Base-by-base conservation (phyloP, 495 filamentous ascomycete genomes). In the Aspergillus diversus region DNA sequence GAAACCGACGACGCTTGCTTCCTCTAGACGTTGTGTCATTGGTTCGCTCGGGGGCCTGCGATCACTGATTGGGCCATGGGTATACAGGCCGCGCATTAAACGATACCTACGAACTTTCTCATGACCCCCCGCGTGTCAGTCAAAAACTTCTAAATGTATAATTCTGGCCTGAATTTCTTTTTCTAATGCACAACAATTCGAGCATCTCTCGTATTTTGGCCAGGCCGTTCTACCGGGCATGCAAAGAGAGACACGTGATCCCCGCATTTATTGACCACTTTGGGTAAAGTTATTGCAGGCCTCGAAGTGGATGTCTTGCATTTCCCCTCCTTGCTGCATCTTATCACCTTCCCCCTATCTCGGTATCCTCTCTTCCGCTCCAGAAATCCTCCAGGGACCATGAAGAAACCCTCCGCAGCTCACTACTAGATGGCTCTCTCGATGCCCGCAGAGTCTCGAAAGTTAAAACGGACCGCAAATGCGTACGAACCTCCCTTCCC, bases 381-480 rank as follows among this genome's bases (percentile, higher is more conserved):
- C 8, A 39, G 1, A 39, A 1, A 39, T 4, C 37, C 37, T 27
- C 37, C 37, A 39, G 37, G 3, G 0, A 13, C 37, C 37, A 39
- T 39, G 13, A 39, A 39, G 37, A 7, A 13, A 4, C 8, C 37
- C 3, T 39, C 37, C 37, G 8, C 8, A 39, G 7, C 37, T 13
- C 7, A 4, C 37, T 13, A 39, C 8, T 8, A 13, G 37, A 39
- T 39, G 37, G 37, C 37, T 13, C 37, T 13, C 37, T 13, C 37
- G 27, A 57, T 43, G 54, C 54, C 31, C 11, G 54, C 33, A 7
- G 62, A 56, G 46, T 33, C 63, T 46, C 57, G 63, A 1, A 68
- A 64, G 21, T 21, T 64, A 7, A 57, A 63, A 46, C 27, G 62
- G 16, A 65, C 66, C 4, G 34, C 66, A 5, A 68, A 68, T 32